Evolutionary conservation across 495 filamentous ascomycete species (phyloP), one percentile per base, ranked within the genome.

Genomic region (Antarctomyces pellizariae): DNA sequence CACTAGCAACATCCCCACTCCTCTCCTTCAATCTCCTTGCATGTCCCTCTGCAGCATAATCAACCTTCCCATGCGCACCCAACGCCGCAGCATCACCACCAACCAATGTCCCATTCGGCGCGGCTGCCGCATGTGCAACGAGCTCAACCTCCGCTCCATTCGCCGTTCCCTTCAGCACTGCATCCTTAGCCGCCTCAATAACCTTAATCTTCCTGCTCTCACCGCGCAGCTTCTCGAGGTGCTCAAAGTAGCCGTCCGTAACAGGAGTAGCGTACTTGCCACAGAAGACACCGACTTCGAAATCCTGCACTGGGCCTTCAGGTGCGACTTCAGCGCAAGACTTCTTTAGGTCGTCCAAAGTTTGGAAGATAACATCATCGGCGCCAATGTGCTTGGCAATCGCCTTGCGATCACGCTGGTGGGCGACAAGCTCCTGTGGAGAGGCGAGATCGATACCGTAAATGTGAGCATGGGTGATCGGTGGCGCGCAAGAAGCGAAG

Each of bases 201-300:
- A 71, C 63, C 44, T 79, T 79, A 41, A 67, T 41, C 52, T 74
- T 79, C 36, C 59, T 57, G 33, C 61, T 71, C 50, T 82, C 66
- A 16, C 79, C 74, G 23, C 79, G 58, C 7, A 82, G 44, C 23
- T 57, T 44, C 48, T 89, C 79, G 3, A 92, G 58, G 40, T 84
- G 80, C 26, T 75, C 64, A 39, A 97, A 89, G 51, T 95, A 93
- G 14, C 59, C 69, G n/a, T 69, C 57, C 1, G 66, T 58, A 3
- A 95, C 77, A 0, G 70, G 71, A 1, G 86, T 99, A 25, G 79
- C 55, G 48, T 95, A 93, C 41, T 64, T 65, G 13, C 89, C 86
- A 36, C 76, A 89, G 58, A 97, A 95, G 9, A 95, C 82, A 34
- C 86, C 84, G n/a, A 90, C 71, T 47, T 95, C 89, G 34, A 95